Evolutionary conservation across 2,329 filamentous ascomycete species (phyloP).

Genomic region (Botryotinia globosa): DNA sequence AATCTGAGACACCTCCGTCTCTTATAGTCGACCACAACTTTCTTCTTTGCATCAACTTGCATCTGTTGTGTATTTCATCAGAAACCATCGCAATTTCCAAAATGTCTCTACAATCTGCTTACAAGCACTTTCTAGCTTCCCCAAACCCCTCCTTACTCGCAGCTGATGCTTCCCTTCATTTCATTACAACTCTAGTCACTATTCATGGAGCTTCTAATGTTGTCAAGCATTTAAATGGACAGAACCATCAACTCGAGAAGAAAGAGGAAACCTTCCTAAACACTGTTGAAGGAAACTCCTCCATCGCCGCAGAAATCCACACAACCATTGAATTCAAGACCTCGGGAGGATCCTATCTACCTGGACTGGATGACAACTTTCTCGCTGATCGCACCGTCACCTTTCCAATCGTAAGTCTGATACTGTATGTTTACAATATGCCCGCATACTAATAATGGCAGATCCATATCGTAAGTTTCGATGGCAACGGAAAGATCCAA

Average conservation of each 20-base stretch:
- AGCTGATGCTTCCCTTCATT: constrained; percentile 70
- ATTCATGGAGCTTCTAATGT: constrained; percentile 71
- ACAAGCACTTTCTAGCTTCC: constrained; percentile 69
- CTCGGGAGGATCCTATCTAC: constrained; percentile 82
- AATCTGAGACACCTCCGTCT: background rate
- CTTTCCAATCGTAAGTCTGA: constrained; percentile 70
- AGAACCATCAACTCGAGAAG: constrained; percentile 75
- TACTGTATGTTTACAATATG: background rate
- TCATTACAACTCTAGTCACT: constrained; percentile 82
- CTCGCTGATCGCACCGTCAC: constrained; percentile 76
- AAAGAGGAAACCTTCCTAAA: constrained; percentile 75
- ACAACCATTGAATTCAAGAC: constrained; percentile 78
- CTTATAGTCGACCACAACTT: background rate
- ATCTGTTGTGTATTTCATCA: constrained; percentile 11
- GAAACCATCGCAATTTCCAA: background rate
- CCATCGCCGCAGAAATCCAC: constrained; percentile 74
- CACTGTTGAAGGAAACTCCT: constrained; percentile 67
- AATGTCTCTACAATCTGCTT: constrained; percentile 54
- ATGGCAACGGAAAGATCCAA: constrained; percentile 71
- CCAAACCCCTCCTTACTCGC: constrained; percentile 63
- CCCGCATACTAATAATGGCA: constrained; percentile 41
- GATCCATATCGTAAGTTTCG: constrained; percentile 87
- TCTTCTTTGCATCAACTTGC: constrained; percentile 6
- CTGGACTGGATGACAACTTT: constrained; percentile 91
- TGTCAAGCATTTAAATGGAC: constrained; percentile 72